A percentile compares a stretch with the other conserved stretches of the same genome.
Conservation (phyloP, 768 basidiomycete genomes). For the Leucocoprinus sp. region DNA sequence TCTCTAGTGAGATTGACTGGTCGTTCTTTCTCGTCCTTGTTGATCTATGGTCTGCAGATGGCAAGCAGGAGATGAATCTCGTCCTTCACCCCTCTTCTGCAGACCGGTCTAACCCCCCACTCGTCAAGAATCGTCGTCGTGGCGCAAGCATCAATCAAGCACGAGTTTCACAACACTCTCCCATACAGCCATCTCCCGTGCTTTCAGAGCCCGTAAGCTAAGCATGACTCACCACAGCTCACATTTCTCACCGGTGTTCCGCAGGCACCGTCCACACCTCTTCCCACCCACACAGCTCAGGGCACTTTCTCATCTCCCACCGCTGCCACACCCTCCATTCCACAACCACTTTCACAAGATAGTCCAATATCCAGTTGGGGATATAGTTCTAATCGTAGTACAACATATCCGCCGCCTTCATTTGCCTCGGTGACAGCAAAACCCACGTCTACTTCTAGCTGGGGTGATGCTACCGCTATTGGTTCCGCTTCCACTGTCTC, state of each 20-base stretch:
- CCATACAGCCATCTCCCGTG: constrained; percentile 38
- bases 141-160: constrained; percentile 31
- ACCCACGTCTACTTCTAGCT: no score
- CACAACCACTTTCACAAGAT: constrained; percentile 29
- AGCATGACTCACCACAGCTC: constrained; percentile 11
- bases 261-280: constrained; percentile 19
- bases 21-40: constrained; percentile 88
- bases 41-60: constrained; percentile 87
- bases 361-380: constrained; percentile 39
- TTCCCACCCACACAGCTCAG: constrained; percentile 28
- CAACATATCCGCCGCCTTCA: constrained; percentile 41
- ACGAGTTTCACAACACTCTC: constrained; percentile 29
- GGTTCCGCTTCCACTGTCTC: constrained; percentile 25
- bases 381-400: constrained; percentile 42
- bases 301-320: constrained; percentile 38
- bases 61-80: constrained; percentile 77
- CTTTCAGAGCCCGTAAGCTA: constrained; percentile 37
- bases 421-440: constrained; percentile 22
- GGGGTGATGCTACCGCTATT: constrained; percentile 13
- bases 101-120: constrained; percentile 54
- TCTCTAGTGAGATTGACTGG: constrained; percentile 66
- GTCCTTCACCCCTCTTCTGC: constrained; percentile 79
- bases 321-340: constrained; percentile 11
- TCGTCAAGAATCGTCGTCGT: constrained; percentile 32
- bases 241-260: no score